Evolutionary conservation across 768 basidiomycete genomes (phyloP), one percentile per base, ranked within the genome.

Genomic region (Boletellus ananiceps): DNA sequence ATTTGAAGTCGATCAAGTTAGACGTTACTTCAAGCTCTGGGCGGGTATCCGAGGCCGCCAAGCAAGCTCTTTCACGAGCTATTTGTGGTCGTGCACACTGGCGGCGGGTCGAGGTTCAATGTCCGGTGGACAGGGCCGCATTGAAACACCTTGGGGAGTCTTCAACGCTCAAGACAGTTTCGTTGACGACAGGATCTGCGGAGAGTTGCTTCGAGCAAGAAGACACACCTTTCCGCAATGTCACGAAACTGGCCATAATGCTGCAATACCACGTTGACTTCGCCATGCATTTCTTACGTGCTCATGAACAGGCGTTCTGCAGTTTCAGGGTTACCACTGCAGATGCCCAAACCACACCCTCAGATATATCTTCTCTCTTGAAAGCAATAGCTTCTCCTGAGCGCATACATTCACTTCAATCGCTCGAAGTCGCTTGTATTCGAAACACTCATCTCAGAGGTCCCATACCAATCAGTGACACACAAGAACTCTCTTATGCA

Each of bases 141-240:
- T 39, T 54, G 23, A 51, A 33, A 43, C 37, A 47, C 18, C 46
- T 55, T 14, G 37, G 19, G n/a, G 31, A n/a, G 27, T 31, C 31
- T 49, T 31, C 36, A 3, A 34, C 35, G 5, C 46, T 55, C 44
- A 37, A 29, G 23, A 33, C n/a, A 1, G 46, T 36, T 38, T 49
- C 54, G 5, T 23, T 55, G 8, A 6, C 9, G 5, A 7, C 21
- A 12, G 21, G 18, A n/a, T 12, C 23, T 5, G 42, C 44, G 4
- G n/a, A 40, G 11, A 14, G 14, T 11, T 44, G 21, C 27, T 51
- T 47, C 34, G 47, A 29, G 12, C 42, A 15, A 5, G 15, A 14
- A 14, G 44, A 45, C 13, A 46, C 32, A 2, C 47, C 52, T 19
- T 53, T 40, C 38, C 14, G 32, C 38, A 34, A 16, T 21, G 42